Base-by-base conservation (phyloP, 1,139 yeast species). In the Lizanozyma gosingica region DNA sequence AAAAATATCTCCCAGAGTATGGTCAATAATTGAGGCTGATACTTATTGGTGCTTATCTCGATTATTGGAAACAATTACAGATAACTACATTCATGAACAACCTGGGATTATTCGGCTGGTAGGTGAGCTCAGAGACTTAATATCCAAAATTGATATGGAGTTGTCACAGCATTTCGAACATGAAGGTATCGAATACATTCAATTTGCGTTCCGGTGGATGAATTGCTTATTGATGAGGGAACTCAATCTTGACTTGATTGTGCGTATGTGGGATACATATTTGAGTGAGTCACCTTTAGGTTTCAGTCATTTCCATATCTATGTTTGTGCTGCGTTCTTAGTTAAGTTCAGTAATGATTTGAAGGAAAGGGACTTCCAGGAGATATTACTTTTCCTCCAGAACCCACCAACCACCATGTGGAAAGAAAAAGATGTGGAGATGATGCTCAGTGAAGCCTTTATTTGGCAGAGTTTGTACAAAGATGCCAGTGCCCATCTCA, bases 201-300 rank as follows among this genome's bases (percentile, higher is more conserved):
- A 94, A 58, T 92, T 92, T 62, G 78, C 96, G 22, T 94, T 92
- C 63, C 72, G 99, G 49, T 92, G 99, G 99, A 94, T 94, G 97
- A 92, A 94, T 62, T 92, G 99, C 63, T 66, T 92, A 52, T 67
- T 92, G 41, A 92, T 92, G 99, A 74, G 99, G 49, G 99, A 92
- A 55, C 71, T 92, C 36, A 78, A 82, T 37, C 79, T 92, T 52
- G 68, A 71, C 34, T 73, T 87, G 44, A 85, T 92, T 6, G 79
- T 88, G 22, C 71, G 99, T 41, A 92, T 92, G 95, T 92, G 98
- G 98, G 99, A 92, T 56, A 90, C 99, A 0, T 92, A 92, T 57
- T 63, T 92, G 41, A 80, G 95, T 39, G 97, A 92, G 57, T 85
- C 84, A 3, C 82, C 92, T 0, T 73, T 83, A 33, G 97, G 97